Evolutionary conservation across 1,284 basidiomycete genomes (phyloP).

Genomic region (Peniophora sp.): DNA sequence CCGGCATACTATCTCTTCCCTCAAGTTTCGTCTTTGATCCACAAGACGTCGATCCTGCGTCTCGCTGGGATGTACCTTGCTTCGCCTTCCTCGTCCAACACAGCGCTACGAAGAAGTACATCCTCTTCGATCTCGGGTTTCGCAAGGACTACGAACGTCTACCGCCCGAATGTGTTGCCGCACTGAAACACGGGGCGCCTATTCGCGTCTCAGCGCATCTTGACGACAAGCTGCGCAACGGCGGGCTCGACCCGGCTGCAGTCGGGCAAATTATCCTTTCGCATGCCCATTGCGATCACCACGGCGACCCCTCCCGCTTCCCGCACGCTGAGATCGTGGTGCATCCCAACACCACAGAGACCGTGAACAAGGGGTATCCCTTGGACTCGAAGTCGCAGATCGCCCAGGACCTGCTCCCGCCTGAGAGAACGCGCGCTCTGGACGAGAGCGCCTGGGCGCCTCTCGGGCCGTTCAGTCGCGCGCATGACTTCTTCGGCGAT

Average conservation of each 20-base stretch:
- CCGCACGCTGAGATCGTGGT: conserved; percentile 39
- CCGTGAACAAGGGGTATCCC: conserved; percentile 34
- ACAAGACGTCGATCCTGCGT: conserved; percentile 10
- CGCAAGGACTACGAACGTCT: conserved; percentile 36
- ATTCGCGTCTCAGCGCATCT: conserved; percentile 21
- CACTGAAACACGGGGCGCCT: background rate
- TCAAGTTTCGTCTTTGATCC: conserved; percentile 31
- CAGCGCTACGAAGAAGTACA: conserved; percentile 26
- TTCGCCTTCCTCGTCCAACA: conserved; percentile 44
- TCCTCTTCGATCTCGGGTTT: conserved; percentile 49
- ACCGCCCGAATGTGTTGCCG: conserved; percentile 19
- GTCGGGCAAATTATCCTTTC: conserved; percentile 41
- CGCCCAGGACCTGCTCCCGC: conserved; percentile 30
- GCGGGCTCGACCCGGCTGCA: conserved; percentile 32
- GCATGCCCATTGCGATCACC: conserved; percentile 40
- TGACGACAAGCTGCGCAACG: conserved; percentile 38
- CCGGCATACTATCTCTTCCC: conserved; percentile 30
- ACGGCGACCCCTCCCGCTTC: conserved; percentile 38
- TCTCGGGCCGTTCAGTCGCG: conserved; percentile 43
- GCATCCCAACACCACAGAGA: conserved; percentile 25
- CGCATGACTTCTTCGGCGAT: conserved; percentile 47
- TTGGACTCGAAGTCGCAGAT: conserved; percentile 26
- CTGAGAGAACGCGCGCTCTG: conserved; percentile 29
- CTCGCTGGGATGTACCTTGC: conserved; percentile 26
- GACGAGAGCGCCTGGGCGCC: conserved; percentile 22